Conservation (phyloP, 257 asterid species). For the Eucommia ulmoides region DNA sequence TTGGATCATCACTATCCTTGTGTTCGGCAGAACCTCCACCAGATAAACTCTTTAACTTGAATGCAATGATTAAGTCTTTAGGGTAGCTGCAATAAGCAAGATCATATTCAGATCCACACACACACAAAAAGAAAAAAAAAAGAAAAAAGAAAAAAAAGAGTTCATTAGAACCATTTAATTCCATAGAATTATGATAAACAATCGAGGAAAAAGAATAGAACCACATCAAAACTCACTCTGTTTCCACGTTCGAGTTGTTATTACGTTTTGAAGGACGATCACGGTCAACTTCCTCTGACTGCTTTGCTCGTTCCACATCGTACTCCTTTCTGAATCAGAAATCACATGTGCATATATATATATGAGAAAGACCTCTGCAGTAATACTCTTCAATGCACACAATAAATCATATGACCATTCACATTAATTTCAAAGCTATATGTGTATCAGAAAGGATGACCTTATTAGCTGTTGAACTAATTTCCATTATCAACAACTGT, state of each 20-base stretch:
- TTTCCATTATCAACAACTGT: no score
- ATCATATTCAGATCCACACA: no score
- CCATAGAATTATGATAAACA: no score
- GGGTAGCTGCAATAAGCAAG: conserved; percentile 64
- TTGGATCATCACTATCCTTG: conserved; percentile 28
- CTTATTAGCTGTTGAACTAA: no score
- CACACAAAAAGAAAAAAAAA: no score
- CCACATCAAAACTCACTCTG: conserved; percentile 60
- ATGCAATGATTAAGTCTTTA: conserved; percentile 70
- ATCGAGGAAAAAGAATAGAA: no score
- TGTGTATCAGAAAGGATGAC: no score
- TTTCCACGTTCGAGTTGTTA: conserved; percentile 34
- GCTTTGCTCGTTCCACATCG: conserved; percentile 65
- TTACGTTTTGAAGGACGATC: conserved; percentile 36
- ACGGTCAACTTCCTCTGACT: conserved; percentile 39
- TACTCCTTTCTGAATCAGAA: conserved; percentile 50
- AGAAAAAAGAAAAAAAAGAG: no score
- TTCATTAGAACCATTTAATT: no score
- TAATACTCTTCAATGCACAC: not conserved
- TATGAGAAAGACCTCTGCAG: conserved; percentile 1
- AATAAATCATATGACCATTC: no score
- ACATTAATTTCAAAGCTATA: no score
- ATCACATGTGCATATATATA: no score
- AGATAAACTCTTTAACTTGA: conserved; percentile 52
- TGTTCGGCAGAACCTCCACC: conserved; percentile 24